Evolutionary conservation across 1,284 basidiomycete species (phyloP), one percentile per base, ranked within the genome.

Genomic region (Fomitopsis betulina): DNA sequence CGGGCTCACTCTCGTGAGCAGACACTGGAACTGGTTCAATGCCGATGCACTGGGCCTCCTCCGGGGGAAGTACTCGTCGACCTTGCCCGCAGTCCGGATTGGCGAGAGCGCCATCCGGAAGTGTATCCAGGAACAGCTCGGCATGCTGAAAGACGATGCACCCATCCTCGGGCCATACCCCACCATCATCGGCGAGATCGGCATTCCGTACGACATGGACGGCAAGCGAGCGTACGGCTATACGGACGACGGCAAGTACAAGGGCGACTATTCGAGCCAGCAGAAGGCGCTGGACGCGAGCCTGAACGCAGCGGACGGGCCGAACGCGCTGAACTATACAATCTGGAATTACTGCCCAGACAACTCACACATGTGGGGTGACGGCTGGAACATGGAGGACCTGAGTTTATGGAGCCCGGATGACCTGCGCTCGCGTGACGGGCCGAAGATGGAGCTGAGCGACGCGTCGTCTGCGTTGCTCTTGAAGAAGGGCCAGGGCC

Each of bases 11-110:
- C 80, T 92, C 19, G 76, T 93, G 32, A 92, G 91, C 37, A 79
- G 90, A 33, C 92, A 95, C 65, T 96, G 93, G 95, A 91, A 95
- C 70, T 94, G 91, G 93, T 94, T 96, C 81, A 98, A 98, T 67
- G 96, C 94, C 2, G 96, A 99, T 72, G 93, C 96, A 0, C 76
- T 99, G 0, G 96, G 96, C 1, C 73, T 98, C 8, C 74, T 98
- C 42, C 79, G 96, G 42, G 93, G 93, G 19, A 94, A 94, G 68
- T 99, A 98, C 72, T 80, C 80, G 67, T 85, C 71, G 73, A 87
- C 78, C 64, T 75, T 76, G 59, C 87, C 75, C 71, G 93, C 76
- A 39, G 91, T 80, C 59, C 94, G 76, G 66, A 76, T 98, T 45
- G 96, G 96, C 37, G 88, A 93, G 67, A 62, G 73, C 1, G 89